Percentiles rank a stretch among this genome's conserved stretches.
phyloP scores from a whole-genome alignment of 208 protist species.

The Trypanosoma mega region DNA sequence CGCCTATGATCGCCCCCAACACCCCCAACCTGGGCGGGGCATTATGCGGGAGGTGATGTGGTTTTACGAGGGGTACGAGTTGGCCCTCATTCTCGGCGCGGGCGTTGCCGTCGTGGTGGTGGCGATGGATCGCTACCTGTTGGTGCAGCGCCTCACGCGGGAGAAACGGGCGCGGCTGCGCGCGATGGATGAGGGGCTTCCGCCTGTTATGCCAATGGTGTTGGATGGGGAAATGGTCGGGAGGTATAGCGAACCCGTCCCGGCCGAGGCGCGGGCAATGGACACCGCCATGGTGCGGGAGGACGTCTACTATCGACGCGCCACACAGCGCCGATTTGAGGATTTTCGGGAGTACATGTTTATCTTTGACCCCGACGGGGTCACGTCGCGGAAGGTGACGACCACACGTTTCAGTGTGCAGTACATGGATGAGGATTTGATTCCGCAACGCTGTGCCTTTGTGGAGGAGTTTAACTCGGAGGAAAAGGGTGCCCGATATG shows the following conservation, averaged over 20 bases:
- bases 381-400: conserved; percentile 48
- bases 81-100: conserved; percentile 17
- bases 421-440: conserved; percentile 61
- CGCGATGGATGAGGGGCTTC: conserved; percentile 72
- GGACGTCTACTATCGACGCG: conserved; percentile 53
- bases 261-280: conserved; percentile 35
- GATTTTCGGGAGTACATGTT: conserved; percentile 84
- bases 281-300: conserved; percentile 49
- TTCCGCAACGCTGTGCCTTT: conserved; percentile 58
- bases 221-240: conserved; percentile 38
- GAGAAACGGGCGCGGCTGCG: conserved; percentile 43
- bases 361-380: conserved; percentile 66
- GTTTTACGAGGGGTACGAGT: conserved; percentile 28
- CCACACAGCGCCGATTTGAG: conserved; percentile 70
- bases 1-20: conserved; percentile 4
- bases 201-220: conserved; percentile 62
- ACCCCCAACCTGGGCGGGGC: background rate
- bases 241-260: conserved; percentile 41
- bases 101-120: conserved; percentile 19
- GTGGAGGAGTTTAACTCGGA: conserved; percentile 68
- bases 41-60: conserved; percentile 20
- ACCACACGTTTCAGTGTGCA: conserved; percentile 60
- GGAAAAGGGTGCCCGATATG: conserved; percentile 34
- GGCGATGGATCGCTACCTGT: conserved; percentile 21
- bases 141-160: conserved; percentile 40